Percentiles rank a stretch among this genome's conserved stretches.
Evolutionary conservation across 768 basidiomycete species (phyloP).

Genomic region (Pilatotrama ljubarskyi): DNA sequence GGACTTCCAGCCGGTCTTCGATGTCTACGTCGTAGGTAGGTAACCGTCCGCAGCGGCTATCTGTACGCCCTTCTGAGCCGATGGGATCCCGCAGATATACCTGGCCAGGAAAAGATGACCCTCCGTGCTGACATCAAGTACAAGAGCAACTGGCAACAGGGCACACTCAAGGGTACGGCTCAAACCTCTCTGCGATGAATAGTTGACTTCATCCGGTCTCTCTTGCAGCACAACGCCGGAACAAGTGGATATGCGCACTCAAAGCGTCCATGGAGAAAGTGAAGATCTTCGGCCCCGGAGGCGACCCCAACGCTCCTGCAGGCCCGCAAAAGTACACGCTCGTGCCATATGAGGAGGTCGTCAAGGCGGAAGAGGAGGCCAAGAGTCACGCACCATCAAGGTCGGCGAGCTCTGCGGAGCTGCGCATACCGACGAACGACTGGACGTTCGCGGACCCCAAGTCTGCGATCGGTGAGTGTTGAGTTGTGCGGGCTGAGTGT

Average conservation of each 20-base stretch:
- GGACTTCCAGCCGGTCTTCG: slow-evolving; percentile 76
- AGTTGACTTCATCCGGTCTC: background rate
- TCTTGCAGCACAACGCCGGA: slow-evolving; percentile 57
- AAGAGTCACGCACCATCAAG: background rate
- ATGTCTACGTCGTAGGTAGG: slow-evolving; percentile 65
- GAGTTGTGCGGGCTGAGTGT: background rate
- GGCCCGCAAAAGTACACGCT: slow-evolving; percentile 61
- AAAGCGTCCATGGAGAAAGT: slow-evolving; percentile 70
- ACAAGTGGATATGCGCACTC: slow-evolving; percentile 91
- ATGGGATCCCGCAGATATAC: slow-evolving; percentile 55
- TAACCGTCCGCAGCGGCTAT: background rate
- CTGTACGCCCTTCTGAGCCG: background rate
- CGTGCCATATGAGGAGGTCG: slow-evolving; percentile 70
- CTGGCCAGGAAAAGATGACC: slow-evolving; percentile 76
- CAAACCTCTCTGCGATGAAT: background rate
- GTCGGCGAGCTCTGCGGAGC: slow-evolving; percentile 6
- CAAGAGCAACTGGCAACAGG: slow-evolving; percentile 85
- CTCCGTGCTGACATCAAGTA: slow-evolving; percentile 84
- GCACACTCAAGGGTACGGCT: slow-evolving; percentile 59
- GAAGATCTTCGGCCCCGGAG: slow-evolving; percentile 66
- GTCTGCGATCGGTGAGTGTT: slow-evolving; percentile 25
- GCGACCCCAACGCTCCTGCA: slow-evolving; percentile 57
- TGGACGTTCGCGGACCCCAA: slow-evolving; percentile 30
- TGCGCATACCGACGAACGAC: slow-evolving; percentile 22
- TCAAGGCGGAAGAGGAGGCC: slow-evolving; percentile 28